A percentile compares a stretch with the other conserved stretches of the same genome.
phyloP scores from a whole-genome alignment of 345 rosid genomes.

The Leavenworthia alabamica region DNA sequence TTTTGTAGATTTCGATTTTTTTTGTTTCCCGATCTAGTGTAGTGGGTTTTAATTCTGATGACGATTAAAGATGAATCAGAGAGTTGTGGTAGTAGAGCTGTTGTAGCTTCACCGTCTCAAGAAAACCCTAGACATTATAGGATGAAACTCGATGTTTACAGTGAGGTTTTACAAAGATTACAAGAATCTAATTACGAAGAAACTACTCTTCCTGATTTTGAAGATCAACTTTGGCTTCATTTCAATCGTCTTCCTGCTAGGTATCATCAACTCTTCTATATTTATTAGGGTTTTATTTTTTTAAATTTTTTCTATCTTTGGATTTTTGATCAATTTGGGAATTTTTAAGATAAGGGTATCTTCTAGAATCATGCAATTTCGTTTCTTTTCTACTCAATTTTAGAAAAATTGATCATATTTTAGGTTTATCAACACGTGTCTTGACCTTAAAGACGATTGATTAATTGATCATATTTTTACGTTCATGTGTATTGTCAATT shows the following conservation, averaged over 20 bases:
- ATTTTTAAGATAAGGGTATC: not conserved
- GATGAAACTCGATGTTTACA: slow-evolving; percentile 77
- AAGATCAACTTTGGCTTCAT: slow-evolving; percentile 86
- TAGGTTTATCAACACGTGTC: no score
- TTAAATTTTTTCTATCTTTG: no score
- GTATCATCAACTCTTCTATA: slow-evolving; percentile 31
- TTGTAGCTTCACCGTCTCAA: slow-evolving; percentile 42
- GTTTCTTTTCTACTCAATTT: not conserved
- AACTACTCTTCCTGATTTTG: slow-evolving; percentile 57
- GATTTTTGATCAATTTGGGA: slow-evolving; percentile 10
- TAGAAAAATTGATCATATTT: not conserved
- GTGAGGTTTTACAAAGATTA: slow-evolving; percentile 68
- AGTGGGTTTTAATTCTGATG: no score
- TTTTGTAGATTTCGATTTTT: no score
- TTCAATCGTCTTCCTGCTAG: slow-evolving; percentile 87
- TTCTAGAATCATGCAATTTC: not conserved
- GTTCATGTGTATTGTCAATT: no score
- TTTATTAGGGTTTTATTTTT: no score
- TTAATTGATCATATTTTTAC: no score
- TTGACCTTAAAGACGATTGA: no score
- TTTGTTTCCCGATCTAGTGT: no score
- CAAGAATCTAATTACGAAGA: slow-evolving; percentile 41
- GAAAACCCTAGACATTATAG: slow-evolving; percentile 57
- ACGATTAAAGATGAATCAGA: no score
- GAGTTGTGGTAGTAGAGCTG: slow-evolving; percentile 71